Evolutionary conservation across 2,329 filamentous ascomycete species (phyloP).

Genomic region (Colletotrichum limetticola): DNA sequence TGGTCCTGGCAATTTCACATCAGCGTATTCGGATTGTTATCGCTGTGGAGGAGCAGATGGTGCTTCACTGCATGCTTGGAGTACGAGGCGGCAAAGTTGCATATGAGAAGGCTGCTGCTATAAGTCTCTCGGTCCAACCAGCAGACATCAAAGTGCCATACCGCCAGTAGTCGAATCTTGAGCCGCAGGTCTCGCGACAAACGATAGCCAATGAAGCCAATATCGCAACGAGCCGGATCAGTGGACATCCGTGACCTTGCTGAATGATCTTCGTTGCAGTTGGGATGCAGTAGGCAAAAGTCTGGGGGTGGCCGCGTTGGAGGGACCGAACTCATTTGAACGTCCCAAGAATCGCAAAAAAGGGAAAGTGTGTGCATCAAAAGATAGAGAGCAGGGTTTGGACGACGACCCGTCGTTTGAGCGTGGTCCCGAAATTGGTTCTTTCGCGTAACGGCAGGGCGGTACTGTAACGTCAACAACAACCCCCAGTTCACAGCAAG

Average conservation of each 20-base stretch:
- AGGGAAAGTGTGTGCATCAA: neutral
- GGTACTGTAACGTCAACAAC: conserved; percentile 3
- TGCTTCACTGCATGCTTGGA: neutral
- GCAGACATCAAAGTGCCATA: neutral
- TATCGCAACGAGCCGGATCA: conserved; percentile 14
- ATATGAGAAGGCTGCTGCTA: neutral
- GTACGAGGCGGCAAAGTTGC: neutral
- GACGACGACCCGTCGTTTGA: conserved; percentile 2
- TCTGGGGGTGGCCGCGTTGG: neutral
- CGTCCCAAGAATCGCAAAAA: neutral
- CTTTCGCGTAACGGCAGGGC: conserved; percentile 14
- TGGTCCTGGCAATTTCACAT: neutral
- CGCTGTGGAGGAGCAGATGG: neutral
- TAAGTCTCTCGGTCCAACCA: neutral
- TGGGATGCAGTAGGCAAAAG: neutral
- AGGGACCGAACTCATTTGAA: neutral
- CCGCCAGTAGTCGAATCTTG: neutral
- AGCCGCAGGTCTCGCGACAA: neutral
- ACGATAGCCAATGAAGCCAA: conserved; percentile 9
- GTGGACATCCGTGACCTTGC: neutral
- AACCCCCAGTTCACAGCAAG: neutral
- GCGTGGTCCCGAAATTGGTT: conserved; percentile 8
- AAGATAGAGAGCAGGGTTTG: neutral
- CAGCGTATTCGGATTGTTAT: neutral
- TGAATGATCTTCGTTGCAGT: conserved; percentile 3